These are phyloP conservation scores for Ilex aquifolium DNA, from an alignment of 257 asterid species.

Conservation along the genomic window DNA sequence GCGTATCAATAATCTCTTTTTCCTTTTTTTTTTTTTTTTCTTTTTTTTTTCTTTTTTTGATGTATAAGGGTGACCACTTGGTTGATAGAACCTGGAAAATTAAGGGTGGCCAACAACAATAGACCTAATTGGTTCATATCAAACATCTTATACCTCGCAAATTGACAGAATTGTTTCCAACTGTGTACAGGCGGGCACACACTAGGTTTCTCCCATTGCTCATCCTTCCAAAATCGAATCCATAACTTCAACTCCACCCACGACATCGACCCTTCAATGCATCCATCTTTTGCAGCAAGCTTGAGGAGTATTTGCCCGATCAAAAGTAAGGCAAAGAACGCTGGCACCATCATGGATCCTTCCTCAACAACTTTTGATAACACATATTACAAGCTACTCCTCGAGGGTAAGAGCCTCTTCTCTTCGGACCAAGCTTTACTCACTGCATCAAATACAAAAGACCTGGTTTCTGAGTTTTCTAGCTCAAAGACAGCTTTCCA, in stretches of 20 bases:
- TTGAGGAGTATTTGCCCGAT: slow-evolving; percentile 47
- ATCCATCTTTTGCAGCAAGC: slow-evolving; percentile 51
- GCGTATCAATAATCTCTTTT: too few relatives aligned
- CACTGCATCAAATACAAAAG: slow-evolving; percentile 37
- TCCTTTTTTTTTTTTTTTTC: too few relatives aligned
- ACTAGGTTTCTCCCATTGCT: slow-evolving; percentile 77
- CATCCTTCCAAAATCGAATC: slow-evolving; percentile 56
- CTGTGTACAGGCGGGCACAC: slow-evolving; percentile 61
- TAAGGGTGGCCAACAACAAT: too few relatives aligned
- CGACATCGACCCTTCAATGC: slow-evolving; percentile 61
- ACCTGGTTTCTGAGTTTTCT: slow-evolving; percentile 51
- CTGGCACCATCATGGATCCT: slow-evolving; percentile 66
- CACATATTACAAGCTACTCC: slow-evolving; percentile 53
- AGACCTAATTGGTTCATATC: too few relatives aligned
- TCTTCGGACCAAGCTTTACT: slow-evolving; percentile 71
- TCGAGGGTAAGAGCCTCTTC: slow-evolving; percentile 48
- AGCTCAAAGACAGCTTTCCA: slow-evolving; percentile 56
- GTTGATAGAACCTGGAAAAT: too few relatives aligned
- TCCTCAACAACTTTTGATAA: slow-evolving; percentile 69
- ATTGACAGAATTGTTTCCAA: too few relatives aligned
- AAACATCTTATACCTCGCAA: too few relatives aligned
- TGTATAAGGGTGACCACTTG: too few relatives aligned
- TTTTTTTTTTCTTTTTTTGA: too few relatives aligned
- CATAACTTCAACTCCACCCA: slow-evolving; percentile 67
- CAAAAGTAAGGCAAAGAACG: slow-evolving; percentile 40